Conservation (phyloP, 495 filamentous ascomycete species). For the Elaphomyces granulatus region DNA sequence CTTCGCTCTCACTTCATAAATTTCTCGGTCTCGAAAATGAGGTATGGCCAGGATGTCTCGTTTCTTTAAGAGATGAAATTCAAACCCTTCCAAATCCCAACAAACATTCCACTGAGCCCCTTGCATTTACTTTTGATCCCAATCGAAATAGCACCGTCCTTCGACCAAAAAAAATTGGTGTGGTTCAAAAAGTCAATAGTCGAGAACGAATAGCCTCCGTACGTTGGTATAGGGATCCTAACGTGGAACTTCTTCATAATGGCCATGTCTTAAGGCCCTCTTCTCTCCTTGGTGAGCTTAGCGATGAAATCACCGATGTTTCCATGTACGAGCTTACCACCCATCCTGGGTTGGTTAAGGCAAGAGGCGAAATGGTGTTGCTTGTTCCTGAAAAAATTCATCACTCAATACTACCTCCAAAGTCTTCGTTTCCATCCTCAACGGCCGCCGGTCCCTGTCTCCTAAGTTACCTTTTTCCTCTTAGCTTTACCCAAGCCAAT, state of each 20-base stretch:
- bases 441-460: conserved; percentile 4
- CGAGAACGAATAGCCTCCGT: conserved; percentile 38
- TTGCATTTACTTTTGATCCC: not conserved
- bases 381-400: conserved; percentile 22
- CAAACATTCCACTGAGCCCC: conserved; percentile 1
- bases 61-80: conserved; percentile 31
- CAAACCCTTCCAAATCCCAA: conserved; percentile 3
- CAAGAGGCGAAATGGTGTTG: conserved; percentile 36
- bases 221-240: conserved; percentile 35
- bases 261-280: conserved; percentile 16
- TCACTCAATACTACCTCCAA: conserved; percentile 5
- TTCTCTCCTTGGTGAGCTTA: conserved; percentile 28
- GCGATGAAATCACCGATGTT: conserved; percentile 29
- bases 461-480: conserved; percentile 6
- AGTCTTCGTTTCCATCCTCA: not conserved
- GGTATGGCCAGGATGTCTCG: conserved; percentile 45
- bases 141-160: conserved; percentile 7
- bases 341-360: conserved; percentile 26
- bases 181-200: conserved; percentile 44
- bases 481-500: conserved; percentile 4
- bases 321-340: conserved; percentile 43
- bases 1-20: conserved; percentile 26
- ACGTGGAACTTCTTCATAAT: conserved; percentile 25
- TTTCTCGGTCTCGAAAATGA: conserved; percentile 38
- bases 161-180: conserved; percentile 33